Evolutionary conservation across 2,329 filamentous ascomycete genomes (phyloP).

Genomic region (Cryphonectria nitschkei): DNA sequence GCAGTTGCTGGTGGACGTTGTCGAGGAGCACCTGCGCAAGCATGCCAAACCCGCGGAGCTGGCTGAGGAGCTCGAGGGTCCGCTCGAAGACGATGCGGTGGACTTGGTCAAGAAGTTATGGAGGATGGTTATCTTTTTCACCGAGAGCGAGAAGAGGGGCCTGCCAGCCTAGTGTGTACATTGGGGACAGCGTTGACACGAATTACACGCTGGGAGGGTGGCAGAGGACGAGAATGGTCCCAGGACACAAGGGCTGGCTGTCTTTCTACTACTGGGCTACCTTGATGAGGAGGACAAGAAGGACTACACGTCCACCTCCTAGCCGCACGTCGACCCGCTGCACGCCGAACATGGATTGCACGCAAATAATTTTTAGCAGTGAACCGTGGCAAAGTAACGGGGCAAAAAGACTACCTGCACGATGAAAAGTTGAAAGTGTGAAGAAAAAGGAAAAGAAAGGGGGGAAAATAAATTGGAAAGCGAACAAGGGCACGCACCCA

Average conservation of each 20-base stretch:
- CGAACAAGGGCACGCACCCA: not conserved
- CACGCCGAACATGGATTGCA: not conserved
- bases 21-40: conserved; percentile 82
- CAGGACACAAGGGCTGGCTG: conserved; percentile 6
- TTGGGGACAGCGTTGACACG: conserved; percentile 7
- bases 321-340: not conserved
- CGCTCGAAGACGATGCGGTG: conserved; percentile 92
- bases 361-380: not conserved
- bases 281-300: conserved; percentile 8
- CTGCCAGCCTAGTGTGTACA: conserved; percentile 62
- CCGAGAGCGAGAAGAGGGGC: conserved; percentile 89
- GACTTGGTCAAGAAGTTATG: conserved; percentile 94
- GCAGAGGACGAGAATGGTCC: no score
- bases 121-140: conserved; percentile 98
- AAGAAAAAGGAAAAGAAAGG: not conserved
- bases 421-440: not conserved
- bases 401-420: not conserved
- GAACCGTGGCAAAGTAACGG: not conserved
- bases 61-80: conserved; percentile 84
- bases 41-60: conserved; percentile 76
- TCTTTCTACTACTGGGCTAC: conserved; percentile 10
- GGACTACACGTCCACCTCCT: not conserved
- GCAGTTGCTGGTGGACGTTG: conserved; percentile 90
- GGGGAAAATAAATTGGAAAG: not conserved
- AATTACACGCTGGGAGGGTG: conserved; percentile 3